Evolutionary conservation across 331 rosid genomes (phyloP).

Genomic region (Malus hybrid): DNA sequence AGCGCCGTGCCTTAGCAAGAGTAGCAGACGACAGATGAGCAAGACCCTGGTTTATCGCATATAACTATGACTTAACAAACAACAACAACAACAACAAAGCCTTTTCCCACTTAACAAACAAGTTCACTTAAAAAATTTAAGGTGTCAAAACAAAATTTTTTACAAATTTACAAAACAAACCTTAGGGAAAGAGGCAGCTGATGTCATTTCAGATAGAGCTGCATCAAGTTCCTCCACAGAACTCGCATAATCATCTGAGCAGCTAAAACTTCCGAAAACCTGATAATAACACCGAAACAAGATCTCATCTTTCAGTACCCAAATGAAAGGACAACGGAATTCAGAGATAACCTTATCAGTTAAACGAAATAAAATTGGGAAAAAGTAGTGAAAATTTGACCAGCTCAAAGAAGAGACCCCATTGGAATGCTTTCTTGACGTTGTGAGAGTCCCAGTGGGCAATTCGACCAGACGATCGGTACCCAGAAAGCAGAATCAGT

Average conservation of each 20-base stretch:
- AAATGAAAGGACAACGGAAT: not conserved
- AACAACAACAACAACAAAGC: too few relatives aligned
- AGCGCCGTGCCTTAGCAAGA: constrained; percentile 6
- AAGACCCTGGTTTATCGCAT: constrained; percentile 21
- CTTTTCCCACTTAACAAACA: not conserved
- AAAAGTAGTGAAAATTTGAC: constrained; percentile 4
- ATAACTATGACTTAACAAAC: not conserved
- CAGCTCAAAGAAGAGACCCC: constrained; percentile 34
- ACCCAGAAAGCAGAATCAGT: constrained; percentile 37
- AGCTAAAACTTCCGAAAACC: constrained; percentile 21
- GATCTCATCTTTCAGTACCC: not conserved
- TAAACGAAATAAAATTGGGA: not conserved
- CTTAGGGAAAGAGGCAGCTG: constrained; percentile 28
- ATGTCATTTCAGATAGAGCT: constrained; percentile 27
- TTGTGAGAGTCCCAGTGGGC: constrained; percentile 33
- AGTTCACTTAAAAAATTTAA: not conserved
- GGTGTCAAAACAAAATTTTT: not conserved
- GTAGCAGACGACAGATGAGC: constrained; percentile 21
- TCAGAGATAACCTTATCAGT: not conserved
- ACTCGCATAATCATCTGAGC: constrained; percentile 20
- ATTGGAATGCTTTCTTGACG: constrained; percentile 27
- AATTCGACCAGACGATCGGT: constrained; percentile 28
- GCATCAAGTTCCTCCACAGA: constrained; percentile 29
- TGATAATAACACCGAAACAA: not conserved
- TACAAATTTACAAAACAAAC: not conserved